Base-by-base conservation (phyloP, 495 filamentous ascomycete species). In the Staphylotrichum longicolle region DNA sequence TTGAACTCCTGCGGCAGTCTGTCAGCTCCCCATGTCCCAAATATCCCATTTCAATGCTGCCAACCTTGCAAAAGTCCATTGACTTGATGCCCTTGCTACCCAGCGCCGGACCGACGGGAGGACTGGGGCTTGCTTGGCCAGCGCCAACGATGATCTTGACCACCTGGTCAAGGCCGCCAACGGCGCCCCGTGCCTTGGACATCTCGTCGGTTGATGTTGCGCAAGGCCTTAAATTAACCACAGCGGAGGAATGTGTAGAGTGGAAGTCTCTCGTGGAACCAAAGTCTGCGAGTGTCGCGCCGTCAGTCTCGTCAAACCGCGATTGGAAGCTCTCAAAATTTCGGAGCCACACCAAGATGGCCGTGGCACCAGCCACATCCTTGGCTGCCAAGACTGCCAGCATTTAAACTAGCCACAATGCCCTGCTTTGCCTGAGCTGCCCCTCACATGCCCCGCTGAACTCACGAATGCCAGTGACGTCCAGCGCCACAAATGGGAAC, bases 11-110 rank as follows among this genome's bases (percentile, higher is more conserved):
- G 61, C 33, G 58, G 14, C 0, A 5, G 14, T 37, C 33, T 30
- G 14, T 58, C 32, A 60, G 60, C 35, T 5, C 20, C 10, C 40
- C 39, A 14, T 14, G n/a, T 12, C 20, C 27, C 5, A 7, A 49
- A 10, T 8, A 7, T 11, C 27, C 10, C 35, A 1, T 9, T 14
- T n/a, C 10, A 11, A 39, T 39, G 33, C 45, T 63, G 64, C 78
- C 66, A 70, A 97, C 94, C 84, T 98, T 98, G 84, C 94, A 98
- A 74, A 98, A 98, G 77, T 99, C 95, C 89, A 99, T 99, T 62
- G 89, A 93, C 81, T 99, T 99, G 45, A 99, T 90, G 80, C 94
- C 94, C 81, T 96, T 98, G 74, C 89, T 93, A 74, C 94, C 94
- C 64, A 99, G 82, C 48, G 94, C 95, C 35, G 95, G 95, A 78